Evolutionary conservation across 805 yeast genomes (phyloP), one percentile per base, ranked within the genome.

Genomic region (Yarrowia hollandica): DNA sequence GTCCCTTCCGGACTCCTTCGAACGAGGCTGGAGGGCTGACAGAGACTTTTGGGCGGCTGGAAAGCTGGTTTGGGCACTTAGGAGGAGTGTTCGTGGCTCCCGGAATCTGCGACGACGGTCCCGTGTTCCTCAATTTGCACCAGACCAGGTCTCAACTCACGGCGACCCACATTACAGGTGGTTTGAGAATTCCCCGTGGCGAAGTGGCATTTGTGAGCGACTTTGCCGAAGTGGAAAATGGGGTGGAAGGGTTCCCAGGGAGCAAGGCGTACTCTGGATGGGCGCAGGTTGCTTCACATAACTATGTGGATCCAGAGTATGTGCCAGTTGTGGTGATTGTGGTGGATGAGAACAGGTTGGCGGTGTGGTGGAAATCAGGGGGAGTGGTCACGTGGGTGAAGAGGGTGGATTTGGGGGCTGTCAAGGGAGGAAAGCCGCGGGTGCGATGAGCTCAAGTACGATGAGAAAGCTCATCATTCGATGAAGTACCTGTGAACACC

Each of bases 331-430:
- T 14, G 26, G 18, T 52, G 25, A 25, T 52, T 10, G n/a, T 52
- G 26, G 58, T 35, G 14, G 58, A 52, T 12, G 34, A 34, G n/a
- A 52, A 52, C 21, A 52, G 31, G 12, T 19, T 50, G 33, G 57
- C 57, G 18, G 14, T 50, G 30, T 34, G 33, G 42, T 50, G 57
- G 39, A 15, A 12, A 16, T 25, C 26, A 5, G 21, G 23, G 3
- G 31, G 57, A 2, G 42, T 34, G 25, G 57, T 50, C 16, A 44
- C 54, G 7, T 5, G 19, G 54, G 54, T 44, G 25, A 44, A 30
- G 54, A 28, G 54, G 15, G 54, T 44, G 19, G 54, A 44, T n/a
- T 9, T 44, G 54, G 28, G 7, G 2, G 8, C 37, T 0, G 37
- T 44, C 6, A 21, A 19, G 23, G 26, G 14, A 0, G 54, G 54